Evolutionary conservation across 345 rosid genomes (phyloP), one percentile per base, ranked within the genome.

Genomic region (Luvunga scandens): DNA sequence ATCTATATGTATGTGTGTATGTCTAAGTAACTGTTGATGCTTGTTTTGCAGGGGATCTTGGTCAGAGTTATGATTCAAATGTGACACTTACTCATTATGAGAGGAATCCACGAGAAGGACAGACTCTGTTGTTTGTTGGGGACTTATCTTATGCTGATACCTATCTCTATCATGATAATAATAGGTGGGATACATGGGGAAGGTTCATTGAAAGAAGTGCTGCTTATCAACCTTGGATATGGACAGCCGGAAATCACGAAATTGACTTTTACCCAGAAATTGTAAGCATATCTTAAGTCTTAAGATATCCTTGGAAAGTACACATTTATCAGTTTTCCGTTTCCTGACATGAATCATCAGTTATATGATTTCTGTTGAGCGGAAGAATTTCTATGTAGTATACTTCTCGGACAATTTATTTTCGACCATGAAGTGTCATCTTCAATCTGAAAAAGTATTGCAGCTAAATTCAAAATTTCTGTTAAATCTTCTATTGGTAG

Each of bases 151-250:
- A 95, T 9, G 99, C 99, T 13, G 99, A 95, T 83, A 72, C 39
- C 75, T 90, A 95, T 77, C 87, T 91, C 0, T 60, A 87, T 75
- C 90, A 91, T 27, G 94, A 95, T 78, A 93, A 92, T 73, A 84
- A 45, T 9, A 87, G 98, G 75, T 95, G 99, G 98, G 99, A 95
- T 80, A 83, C 89, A 57, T 95, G 98, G 98, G 99, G 88, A 77
- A 89, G 98, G 84, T 95, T 95, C 77, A 82, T 79, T 30, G 99
- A 95, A 85, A 90, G 98, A 81, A 92, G 88, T 59, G 87, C 73
- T 73, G 98, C 99, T 75, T 93, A 95, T 86, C 97, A 93, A 67
- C 98, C 99, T 4, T 95, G 99, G 98, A 93, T 95, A 83, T 95
- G 99, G 99, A 89, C 94, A 0, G 86, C 88, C 1, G 98, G 98